These are phyloP conservation scores for Suillus hirtellus DNA, from an alignment of 768 basidiomycete genomes.

Conservation along the genomic window DNA sequence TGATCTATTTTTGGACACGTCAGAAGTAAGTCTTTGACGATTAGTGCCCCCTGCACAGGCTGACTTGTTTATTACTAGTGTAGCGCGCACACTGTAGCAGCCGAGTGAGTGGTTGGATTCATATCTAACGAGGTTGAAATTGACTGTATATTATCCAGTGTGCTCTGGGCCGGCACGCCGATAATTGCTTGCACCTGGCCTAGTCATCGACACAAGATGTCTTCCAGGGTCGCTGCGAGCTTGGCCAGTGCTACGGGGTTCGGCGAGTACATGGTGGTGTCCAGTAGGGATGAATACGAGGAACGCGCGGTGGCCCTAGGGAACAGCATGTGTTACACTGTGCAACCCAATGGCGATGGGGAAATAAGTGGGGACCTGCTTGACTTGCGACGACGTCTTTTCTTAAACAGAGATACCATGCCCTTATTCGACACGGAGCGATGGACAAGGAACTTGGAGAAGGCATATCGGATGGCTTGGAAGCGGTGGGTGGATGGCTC, in stretches of 20 bases:
- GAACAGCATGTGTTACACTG: conserved; percentile 23
- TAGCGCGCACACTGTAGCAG: conserved; percentile 52
- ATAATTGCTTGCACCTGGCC: conserved; percentile 48
- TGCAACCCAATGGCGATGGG: conserved; percentile 13
- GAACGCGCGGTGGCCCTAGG: conserved; percentile 44
- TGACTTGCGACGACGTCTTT: conserved; percentile 42
- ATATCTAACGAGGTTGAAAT: not conserved
- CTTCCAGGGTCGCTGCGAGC: conserved; percentile 50
- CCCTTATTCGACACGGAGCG: conserved; percentile 50
- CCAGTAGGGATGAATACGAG: conserved; percentile 45
- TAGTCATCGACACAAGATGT: conserved; percentile 48
- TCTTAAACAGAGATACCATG: conserved; percentile 40
- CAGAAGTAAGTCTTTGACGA: conserved; percentile 37
- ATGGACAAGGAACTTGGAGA: conserved; percentile 51
- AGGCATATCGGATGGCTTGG: conserved; percentile 45
- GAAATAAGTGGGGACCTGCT: conserved; percentile 37
- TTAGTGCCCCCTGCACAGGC: not conserved
- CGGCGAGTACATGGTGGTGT: conserved; percentile 48
- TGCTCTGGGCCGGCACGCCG: conserved; percentile 54
- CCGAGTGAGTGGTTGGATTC: conserved; percentile 39
- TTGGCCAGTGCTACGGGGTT: conserved; percentile 49
- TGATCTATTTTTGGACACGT: conserved; percentile 53
- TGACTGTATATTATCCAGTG: conserved; percentile 29
- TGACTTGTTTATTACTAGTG: conserved; percentile 35
- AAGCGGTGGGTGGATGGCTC: conserved; percentile 47